Base-by-base conservation (phyloP, 148 eudicot species). In the Arctostaphylos glauca region DNA sequence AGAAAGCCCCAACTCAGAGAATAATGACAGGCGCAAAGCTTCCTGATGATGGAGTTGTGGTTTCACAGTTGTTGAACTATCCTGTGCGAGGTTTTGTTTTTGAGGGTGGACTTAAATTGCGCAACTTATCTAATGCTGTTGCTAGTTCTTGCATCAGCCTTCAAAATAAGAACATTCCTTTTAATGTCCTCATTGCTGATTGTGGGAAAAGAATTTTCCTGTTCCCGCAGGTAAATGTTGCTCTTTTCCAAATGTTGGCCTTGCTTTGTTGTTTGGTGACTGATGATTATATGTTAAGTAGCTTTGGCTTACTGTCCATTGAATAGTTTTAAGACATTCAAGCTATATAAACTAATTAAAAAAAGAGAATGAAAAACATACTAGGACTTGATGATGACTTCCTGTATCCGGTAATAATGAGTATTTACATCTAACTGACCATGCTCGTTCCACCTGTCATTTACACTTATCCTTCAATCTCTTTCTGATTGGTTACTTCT, bases 31-130 rank as follows among this genome's bases (percentile, higher is more conserved):
- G 84, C 6, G 81, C 84, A 38, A 59, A 25, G 77, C 47, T 70
- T 6, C 49, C 80, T 16, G 59, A 76, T 68, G 79, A 59, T 70
- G 93, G 97, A 16, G 95, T 93, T n/a, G 85, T 74, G 77, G 84
- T 95, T 64, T 93, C 95, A 25, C 88, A 89, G 67, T 83, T 95
- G 66, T 80, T 88, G 80, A 86, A 88, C 25, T 95, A 95, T 83
- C 98, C 98, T 6, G 94, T 93, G 60, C 86, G 88, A 77, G 97
- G 97, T 59, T 88, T 95, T 82, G 92, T 92, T 71, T 91, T 92
- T 72, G 98, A 95, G 91, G 94, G 93, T 82, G 94, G 97, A 53
- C 82, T 82, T 56, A 87, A 90, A 41, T n/a, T 93, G 47, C 72
- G 81, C 62, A 89, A 90, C 76, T 38, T 95, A 72, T 89, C 98